phyloP scores from a whole-genome alignment of 2,329 filamentous ascomycete genomes.

The Parascedosporium putredinis region DNA sequence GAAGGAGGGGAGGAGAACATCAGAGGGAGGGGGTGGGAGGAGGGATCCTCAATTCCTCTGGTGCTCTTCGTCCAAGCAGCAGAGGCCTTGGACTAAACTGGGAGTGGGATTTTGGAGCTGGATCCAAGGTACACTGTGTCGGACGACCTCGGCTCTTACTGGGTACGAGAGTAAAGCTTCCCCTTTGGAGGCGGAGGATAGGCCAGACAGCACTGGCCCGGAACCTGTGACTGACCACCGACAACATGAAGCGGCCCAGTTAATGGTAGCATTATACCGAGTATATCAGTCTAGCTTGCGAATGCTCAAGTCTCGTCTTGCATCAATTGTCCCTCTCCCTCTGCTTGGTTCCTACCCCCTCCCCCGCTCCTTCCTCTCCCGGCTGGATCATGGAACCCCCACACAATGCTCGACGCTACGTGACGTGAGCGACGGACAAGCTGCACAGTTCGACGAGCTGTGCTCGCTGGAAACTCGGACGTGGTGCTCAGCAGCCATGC shows the following conservation, averaged over 20 bases:
- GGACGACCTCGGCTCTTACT: neutral
- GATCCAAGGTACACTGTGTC: neutral
- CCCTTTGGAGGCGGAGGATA: no score
- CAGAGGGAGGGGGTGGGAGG: conserved; percentile 1
- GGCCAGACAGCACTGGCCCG: neutral
- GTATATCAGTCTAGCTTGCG: neutral
- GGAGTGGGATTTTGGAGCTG: neutral
- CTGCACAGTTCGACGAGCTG: no score
- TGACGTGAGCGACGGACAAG: no score
- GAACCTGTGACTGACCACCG: neutral
- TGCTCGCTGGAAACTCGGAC: no score
- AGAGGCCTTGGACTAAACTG: neutral
- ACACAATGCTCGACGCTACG: neutral
- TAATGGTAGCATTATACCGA: neutral
- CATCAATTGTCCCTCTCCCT: neutral
- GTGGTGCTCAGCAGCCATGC: no score
- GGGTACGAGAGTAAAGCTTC: neutral
- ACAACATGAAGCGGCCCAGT: neutral
- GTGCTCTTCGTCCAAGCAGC: neutral
- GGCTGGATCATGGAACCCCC: neutral
- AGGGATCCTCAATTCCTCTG: neutral
- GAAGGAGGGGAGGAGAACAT: neutral
- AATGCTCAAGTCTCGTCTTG: neutral
- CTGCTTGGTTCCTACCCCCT: no score
- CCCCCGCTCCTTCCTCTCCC: no score